Evolutionary conservation across 768 basidiomycete genomes (phyloP).

Genomic region (Boletellus ananiceps): DNA sequence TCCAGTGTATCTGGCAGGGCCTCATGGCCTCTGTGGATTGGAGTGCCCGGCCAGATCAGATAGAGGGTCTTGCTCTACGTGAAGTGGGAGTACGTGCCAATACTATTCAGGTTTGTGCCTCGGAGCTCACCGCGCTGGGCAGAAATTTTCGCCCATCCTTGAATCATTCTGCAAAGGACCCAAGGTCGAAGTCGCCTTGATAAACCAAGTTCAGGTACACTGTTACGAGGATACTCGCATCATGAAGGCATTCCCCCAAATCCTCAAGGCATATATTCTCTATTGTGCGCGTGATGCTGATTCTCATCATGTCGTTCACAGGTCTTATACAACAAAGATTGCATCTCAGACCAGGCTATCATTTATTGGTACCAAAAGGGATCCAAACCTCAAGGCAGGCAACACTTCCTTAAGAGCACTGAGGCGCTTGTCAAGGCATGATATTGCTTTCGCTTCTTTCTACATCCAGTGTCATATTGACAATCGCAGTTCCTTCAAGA

Average conservation of each 20-base stretch:
- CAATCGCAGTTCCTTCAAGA: slow-evolving; percentile 76
- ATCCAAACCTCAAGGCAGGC: slow-evolving; percentile 89
- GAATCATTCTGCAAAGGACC: slow-evolving; percentile 87
- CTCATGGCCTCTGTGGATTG: slow-evolving; percentile 86
- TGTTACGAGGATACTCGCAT: slow-evolving; percentile 96
- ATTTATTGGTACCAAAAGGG: slow-evolving; percentile 99
- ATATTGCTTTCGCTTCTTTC: background rate
- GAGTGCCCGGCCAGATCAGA: slow-evolving; percentile 86
- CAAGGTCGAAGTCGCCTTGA: slow-evolving; percentile 89
- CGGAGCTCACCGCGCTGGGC: background rate
- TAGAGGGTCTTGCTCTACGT: slow-evolving; percentile 81
- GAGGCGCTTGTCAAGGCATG: slow-evolving; percentile 84
- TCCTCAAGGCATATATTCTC: slow-evolving; percentile 66
- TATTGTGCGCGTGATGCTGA: background rate
- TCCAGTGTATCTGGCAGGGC: slow-evolving; percentile 89
- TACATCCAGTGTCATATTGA: slow-evolving; percentile 38
- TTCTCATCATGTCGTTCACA: slow-evolving; percentile 30
- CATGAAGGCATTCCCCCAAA: slow-evolving; percentile 92
- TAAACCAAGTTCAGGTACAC: slow-evolving; percentile 93
- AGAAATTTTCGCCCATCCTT: slow-evolving; percentile 83
- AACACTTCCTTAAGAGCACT: slow-evolving; percentile 89
- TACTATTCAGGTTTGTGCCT: background rate
- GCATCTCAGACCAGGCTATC: slow-evolving; percentile 92
- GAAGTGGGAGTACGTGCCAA: slow-evolving; percentile 70
- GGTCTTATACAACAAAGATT: slow-evolving; percentile 95